Percentiles rank a stretch among this genome's conserved stretches.
Evolutionary conservation across 371 early-diverging fungal genomes (phyloP).

Genomic region (Mucor piriformis): DNA sequence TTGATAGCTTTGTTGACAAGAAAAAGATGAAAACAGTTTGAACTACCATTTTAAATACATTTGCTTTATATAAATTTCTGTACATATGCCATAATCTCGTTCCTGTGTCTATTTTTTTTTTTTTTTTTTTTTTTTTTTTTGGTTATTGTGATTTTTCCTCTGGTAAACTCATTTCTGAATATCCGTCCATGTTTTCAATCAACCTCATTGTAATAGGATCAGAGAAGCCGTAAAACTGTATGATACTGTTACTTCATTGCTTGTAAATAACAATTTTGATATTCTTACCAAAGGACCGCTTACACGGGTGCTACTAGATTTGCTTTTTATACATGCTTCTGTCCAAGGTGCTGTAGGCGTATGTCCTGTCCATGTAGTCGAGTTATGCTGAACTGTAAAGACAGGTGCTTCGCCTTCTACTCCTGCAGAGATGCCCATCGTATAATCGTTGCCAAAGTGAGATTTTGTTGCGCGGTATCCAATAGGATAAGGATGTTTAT

Average conservation of each 20-base stretch:
- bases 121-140: too few species aligned
- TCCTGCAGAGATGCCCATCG: slow-evolving; percentile 49
- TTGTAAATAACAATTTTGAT: too few species aligned
- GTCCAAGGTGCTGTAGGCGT: slow-evolving; percentile 66
- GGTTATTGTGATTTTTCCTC: too few species aligned
- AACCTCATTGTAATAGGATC: slow-evolving; percentile 48
- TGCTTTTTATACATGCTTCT: slow-evolving; percentile 53
- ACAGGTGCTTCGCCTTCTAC: slow-evolving; percentile 39
- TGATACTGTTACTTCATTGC: too few species aligned
- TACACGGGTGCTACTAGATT: slow-evolving; percentile 48
- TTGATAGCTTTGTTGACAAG: too few species aligned
- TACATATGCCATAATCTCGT: too few species aligned
- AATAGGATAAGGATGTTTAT: slow-evolving; percentile 60
- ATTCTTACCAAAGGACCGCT: slow-evolving; percentile 54
- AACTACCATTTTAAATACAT: too few species aligned
- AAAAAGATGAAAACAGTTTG: too few species aligned
- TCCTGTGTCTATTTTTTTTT: too few species aligned
- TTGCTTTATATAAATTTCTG: too few species aligned
- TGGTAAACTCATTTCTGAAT: slow-evolving; percentile 30
- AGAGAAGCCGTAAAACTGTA: slow-evolving; percentile 56
- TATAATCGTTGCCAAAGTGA: slow-evolving; percentile 57
- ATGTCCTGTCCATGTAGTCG: slow-evolving; percentile 42
- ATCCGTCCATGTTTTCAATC: slow-evolving; percentile 43
- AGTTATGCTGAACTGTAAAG: slow-evolving; percentile 35
- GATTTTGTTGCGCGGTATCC: slow-evolving; percentile 58